phyloP scores from a whole-genome alignment of 2,329 filamentous ascomycete species.

The Arthroderma uncinatum region DNA sequence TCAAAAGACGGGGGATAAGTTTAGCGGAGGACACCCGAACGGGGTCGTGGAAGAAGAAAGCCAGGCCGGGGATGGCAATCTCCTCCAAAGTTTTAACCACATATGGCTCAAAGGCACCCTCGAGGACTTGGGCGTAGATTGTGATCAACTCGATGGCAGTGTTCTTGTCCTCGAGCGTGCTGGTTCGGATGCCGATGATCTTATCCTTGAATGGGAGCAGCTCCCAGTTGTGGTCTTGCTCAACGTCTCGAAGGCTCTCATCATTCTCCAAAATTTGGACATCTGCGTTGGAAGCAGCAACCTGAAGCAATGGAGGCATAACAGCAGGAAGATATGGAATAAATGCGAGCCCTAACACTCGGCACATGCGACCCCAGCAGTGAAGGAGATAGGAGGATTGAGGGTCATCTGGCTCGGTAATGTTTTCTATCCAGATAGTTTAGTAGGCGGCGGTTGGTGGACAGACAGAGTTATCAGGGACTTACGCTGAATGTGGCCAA shows the following conservation, averaged over 20 bases:
- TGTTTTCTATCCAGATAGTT: slow-evolving; percentile 40
- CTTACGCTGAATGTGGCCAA: slow-evolving; percentile 68
- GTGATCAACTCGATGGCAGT: slow-evolving; percentile 98
- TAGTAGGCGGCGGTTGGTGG: slow-evolving; percentile 5
- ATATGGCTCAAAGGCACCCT: slow-evolving; percentile 82
- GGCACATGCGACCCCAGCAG: slow-evolving; percentile 98
- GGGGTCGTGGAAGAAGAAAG: slow-evolving; percentile 98
- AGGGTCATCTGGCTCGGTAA: slow-evolving; percentile 84
- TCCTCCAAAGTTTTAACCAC: slow-evolving; percentile 91
- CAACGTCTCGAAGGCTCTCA: slow-evolving; percentile 81
- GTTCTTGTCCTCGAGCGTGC: slow-evolving; percentile 94
- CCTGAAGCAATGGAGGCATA: slow-evolving; percentile 83
- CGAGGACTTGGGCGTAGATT: slow-evolving; percentile 93
- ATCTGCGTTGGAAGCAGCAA: slow-evolving; percentile 90
- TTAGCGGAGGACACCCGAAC: slow-evolving; percentile 92
- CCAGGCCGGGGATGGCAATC: slow-evolving; percentile 82
- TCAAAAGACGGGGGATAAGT: slow-evolving; percentile 82
- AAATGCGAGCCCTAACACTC: slow-evolving; percentile 82
- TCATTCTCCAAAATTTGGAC: slow-evolving; percentile 94
- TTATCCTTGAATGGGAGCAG: slow-evolving; percentile 93
- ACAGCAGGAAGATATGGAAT: slow-evolving; percentile 84
- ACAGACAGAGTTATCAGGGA: background rate
- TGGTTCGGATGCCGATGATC: slow-evolving; percentile 96
- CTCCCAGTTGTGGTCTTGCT: slow-evolving; percentile 96
- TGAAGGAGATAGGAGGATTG: slow-evolving; percentile 96